Evolutionary conservation across 495 filamentous ascomycete genomes (phyloP).

Genomic region (Podospora anserina): DNA sequence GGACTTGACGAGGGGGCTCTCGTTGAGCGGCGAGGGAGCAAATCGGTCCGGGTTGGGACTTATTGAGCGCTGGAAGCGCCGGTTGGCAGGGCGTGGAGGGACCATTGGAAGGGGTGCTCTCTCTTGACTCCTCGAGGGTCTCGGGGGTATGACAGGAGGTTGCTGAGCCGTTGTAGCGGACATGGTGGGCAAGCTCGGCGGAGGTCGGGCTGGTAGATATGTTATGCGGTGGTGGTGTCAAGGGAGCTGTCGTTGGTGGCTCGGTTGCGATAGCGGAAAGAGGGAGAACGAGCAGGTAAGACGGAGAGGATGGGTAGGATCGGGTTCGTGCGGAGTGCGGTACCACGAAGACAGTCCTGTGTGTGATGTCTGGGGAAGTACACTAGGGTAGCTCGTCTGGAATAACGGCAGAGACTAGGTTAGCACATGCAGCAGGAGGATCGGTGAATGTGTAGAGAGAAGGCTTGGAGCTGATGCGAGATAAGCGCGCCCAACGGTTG

Average conservation of each 20-base stretch:
- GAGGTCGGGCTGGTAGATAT: conserved; percentile 7
- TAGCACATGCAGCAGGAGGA: conserved; percentile 22
- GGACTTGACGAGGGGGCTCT: conserved; percentile 42
- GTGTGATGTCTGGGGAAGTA: conserved; percentile 4
- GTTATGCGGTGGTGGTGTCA: neutral
- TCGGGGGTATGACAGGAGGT: conserved; percentile 59
- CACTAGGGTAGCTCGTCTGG: conserved; percentile 4
- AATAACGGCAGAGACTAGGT: conserved; percentile 8
- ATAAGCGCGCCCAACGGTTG: conserved; percentile 17
- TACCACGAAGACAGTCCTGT: neutral
- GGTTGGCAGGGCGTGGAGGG: conserved; percentile 67
- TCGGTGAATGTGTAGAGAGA: conserved; percentile 22
- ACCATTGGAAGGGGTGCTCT: conserved; percentile 50
- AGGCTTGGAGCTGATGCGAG: conserved; percentile 22
- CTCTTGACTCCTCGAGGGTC: conserved; percentile 53
- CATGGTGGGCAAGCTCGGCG: conserved; percentile 28
- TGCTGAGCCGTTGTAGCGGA: conserved; percentile 53
- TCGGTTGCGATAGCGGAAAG: conserved; percentile 1
- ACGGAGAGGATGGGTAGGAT: conserved; percentile 3
- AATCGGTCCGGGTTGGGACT: conserved; percentile 76
- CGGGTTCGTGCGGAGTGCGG: conserved; percentile 8
- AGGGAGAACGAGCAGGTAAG: neutral
- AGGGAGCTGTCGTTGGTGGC: conserved; percentile 3
- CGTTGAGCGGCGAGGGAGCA: conserved; percentile 83
- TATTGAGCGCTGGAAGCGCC: conserved; percentile 67